A percentile compares a stretch with the other conserved stretches of the same genome.
Conservation (phyloP, 2,329 filamentous ascomycete species). For the Drechmeria coniospora region DNA sequence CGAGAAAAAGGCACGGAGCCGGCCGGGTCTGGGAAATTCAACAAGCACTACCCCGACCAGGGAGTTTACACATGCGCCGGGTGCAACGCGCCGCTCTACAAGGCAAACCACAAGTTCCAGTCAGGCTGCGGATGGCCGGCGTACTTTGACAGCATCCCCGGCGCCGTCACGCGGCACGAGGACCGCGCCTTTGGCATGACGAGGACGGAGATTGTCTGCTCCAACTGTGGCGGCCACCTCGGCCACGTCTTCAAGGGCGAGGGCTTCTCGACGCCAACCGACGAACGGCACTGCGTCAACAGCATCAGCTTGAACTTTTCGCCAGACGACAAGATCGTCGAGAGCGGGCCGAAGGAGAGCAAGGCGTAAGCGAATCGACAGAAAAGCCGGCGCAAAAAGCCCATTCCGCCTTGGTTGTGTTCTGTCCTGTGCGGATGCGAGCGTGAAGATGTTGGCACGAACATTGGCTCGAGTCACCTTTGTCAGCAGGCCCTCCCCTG, state of each 20-base stretch:
- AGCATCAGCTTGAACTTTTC: constrained; percentile 78
- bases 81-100: constrained; percentile 81
- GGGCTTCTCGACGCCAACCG: constrained; percentile 67
- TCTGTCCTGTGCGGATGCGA: too few relatives aligned
- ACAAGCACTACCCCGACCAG: constrained; percentile 63
- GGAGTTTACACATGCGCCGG: constrained; percentile 82
- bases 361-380: constrained; percentile 15
- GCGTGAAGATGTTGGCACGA: too few relatives aligned
- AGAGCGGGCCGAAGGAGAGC: constrained; percentile 17
- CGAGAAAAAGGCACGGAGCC: constrained; percentile 84
- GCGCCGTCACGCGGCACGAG: constrained; percentile 68
- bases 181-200: constrained; percentile 68
- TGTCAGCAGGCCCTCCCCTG: too few relatives aligned
- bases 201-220: constrained; percentile 85
- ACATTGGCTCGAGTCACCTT: too few relatives aligned
- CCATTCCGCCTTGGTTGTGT: too few relatives aligned
- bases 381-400: neutral
- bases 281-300: constrained; percentile 96
- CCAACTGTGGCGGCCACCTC: constrained; percentile 84
- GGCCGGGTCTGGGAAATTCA: constrained; percentile 65
- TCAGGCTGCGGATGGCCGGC: constrained; percentile 96
- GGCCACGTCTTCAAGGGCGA: constrained; percentile 95
- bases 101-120: constrained; percentile 86
- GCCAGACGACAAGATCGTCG: constrained; percentile 39
- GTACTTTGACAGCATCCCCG: constrained; percentile 90